A percentile compares a stretch with the other conserved stretches of the same genome.
phyloP scores from a whole-genome alignment of 2,329 filamentous ascomycete genomes.

The Ploettnerulaceae sp. region DNA sequence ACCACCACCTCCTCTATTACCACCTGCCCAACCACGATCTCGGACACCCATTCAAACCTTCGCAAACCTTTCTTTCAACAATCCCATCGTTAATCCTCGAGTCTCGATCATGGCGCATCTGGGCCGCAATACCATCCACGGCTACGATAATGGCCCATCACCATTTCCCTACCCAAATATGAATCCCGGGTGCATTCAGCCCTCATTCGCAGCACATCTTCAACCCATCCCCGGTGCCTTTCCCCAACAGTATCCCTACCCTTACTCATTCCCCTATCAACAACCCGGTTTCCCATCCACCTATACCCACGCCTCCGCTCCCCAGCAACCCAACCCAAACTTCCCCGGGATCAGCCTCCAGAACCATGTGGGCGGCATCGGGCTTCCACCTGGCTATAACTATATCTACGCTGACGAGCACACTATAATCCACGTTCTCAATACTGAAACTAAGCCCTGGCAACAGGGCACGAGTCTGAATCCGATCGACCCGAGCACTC shows the following conservation, averaged over 20 bases:
- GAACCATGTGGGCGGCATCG: constrained; percentile 53
- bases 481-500: constrained; percentile 42
- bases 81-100: background rate
- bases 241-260: too few relatives aligned
- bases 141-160: constrained; percentile 25
- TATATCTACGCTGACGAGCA: constrained; percentile 56
- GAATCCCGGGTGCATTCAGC: background rate
- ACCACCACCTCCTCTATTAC: constrained; percentile 26
- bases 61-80: constrained; percentile 1
- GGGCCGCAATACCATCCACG: constrained; percentile 29
- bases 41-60: background rate
- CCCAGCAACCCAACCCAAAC: constrained; percentile 15
- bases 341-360: constrained; percentile 51
- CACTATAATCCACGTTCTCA: constrained; percentile 56
- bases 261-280: background rate
- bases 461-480: constrained; percentile 37
- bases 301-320: background rate
- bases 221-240: too few relatives aligned
- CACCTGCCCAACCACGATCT: background rate
- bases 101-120: background rate
- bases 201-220: too few relatives aligned
- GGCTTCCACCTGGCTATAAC: constrained; percentile 58
- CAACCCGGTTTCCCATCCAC: constrained; percentile 5
- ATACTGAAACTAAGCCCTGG: constrained; percentile 46
- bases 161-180: constrained; percentile 18